Base-by-base conservation (phyloP, 371 early-diverging fungal species). In the Conidiobolus incongruus region DNA sequence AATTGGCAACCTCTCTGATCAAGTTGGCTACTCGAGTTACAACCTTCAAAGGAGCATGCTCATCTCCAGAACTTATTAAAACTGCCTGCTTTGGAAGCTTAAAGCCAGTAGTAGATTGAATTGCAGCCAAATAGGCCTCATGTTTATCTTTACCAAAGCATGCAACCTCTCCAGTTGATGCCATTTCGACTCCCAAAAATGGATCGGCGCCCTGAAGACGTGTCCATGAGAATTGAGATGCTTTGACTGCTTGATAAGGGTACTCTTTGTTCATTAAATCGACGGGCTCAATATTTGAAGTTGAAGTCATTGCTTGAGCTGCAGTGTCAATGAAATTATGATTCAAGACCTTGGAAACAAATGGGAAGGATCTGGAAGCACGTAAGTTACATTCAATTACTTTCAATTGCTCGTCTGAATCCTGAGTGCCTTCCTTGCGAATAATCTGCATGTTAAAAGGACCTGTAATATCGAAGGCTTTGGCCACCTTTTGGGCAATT, bases 371-470 rank as follows among this genome's bases (percentile, higher is more conserved):
- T 38, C 94, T 73, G 17, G 91, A 81, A 1, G 94, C 92, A 46
- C 94, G 83, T 4, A 94, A 68, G 51, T 94, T 94, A 63, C 92
- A 94, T 60, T 94, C 94, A 45, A 94, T 91, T 24, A 94, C 87
- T 68, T 90, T 90, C 63, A 91, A 77, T 54, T 87, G 85, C 30
- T 46, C 15, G 22, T 47, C 47, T n/a, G 29, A 46, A 16, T 41
- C 11, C 6, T 39, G 19, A 54, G 84, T 83, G 61, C 84, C 70
- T 12, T 44, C 44, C 69, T 87, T 85, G 58, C 84, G 85, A 53
- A 94, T 89, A 49, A 94, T 82, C 62, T 94, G 92, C 54, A 94
- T 92, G 62, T 94, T 94, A 69, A 71, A 81, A n/a, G 92, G 92
- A n/a, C 95, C 95, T 7, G 94, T 86, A 38, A 92, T 81, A 47